These are phyloP conservation scores for Solanum appendiculatum DNA, from an alignment of 257 asterid species.

Conservation along the genomic window DNA sequence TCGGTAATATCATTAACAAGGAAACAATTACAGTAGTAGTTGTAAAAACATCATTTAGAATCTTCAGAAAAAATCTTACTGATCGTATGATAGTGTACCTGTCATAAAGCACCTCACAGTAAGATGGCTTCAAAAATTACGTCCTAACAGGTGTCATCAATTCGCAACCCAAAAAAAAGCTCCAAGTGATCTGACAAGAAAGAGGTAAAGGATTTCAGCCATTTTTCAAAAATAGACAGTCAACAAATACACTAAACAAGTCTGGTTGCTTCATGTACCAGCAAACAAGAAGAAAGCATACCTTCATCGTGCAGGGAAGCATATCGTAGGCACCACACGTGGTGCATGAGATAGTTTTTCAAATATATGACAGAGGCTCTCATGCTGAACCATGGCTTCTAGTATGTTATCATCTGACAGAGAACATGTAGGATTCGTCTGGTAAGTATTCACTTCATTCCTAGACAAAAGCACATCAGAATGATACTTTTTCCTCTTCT, in stretches of 20 bases:
- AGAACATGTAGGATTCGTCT: neutral
- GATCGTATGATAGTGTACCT: neutral
- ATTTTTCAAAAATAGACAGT: neutral
- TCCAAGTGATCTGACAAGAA: neutral
- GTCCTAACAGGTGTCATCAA: neutral
- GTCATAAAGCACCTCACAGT: neutral
- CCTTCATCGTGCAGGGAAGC: neutral
- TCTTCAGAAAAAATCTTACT: neutral
- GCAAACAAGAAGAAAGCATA: neutral
- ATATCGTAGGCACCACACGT: neutral
- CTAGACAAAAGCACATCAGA: conserved; percentile 44
- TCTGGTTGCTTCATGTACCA: neutral
- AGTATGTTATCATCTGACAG: conserved; percentile 35
- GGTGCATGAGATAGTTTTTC: conserved; percentile 45
- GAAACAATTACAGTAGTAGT: neutral
- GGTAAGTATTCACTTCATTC: neutral
- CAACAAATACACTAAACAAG: neutral
- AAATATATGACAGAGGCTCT: conserved; percentile 12
- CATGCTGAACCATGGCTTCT: conserved; percentile 39
- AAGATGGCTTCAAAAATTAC: neutral
- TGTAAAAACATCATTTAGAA: neutral
- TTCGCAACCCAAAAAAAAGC: neutral
- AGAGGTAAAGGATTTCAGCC: neutral
- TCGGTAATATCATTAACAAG: neutral
- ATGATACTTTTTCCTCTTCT: conserved; percentile 34